Percentiles rank a stretch among this genome's conserved stretches.
Evolutionary conservation across 1,284 basidiomycete species (phyloP).

Genomic region (Ganoderma resinaceum): DNA sequence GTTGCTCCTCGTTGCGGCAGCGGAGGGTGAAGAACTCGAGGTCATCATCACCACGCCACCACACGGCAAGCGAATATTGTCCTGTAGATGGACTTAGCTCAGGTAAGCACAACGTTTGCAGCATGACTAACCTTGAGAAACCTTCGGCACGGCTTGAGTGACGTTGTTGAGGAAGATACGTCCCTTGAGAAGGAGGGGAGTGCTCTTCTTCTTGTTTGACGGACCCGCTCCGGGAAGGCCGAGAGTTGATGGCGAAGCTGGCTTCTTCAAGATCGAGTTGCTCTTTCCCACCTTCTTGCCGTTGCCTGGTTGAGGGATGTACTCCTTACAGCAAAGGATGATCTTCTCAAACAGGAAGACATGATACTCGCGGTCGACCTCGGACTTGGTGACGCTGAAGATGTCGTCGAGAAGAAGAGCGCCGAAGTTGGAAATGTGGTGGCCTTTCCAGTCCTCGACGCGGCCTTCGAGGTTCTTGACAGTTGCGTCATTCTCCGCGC

Average conservation of each 20-base stretch:
- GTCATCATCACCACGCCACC: conserved; percentile 94
- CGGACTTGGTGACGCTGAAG: conserved; percentile 96
- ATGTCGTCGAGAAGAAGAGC: conserved; percentile 93
- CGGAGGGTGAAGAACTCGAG: conserved; percentile 94
- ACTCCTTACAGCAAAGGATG: conserved; percentile 97
- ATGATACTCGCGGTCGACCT: conserved; percentile 97
- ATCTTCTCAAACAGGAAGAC: conserved; percentile 99
- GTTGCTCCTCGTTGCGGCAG: conserved; percentile 92
- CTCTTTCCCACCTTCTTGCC: conserved; percentile 73
- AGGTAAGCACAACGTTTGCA: conserved; percentile 9
- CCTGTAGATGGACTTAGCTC: conserved; percentile 34
- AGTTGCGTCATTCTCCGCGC: conserved; percentile 86
- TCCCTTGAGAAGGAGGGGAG: conserved; percentile 91
- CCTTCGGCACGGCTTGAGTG: conserved; percentile 73
- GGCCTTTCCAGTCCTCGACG: conserved; percentile 99
- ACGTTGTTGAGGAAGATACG: conserved; percentile 98
- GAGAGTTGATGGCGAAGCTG: conserved; percentile 47
- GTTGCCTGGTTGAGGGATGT: conserved; percentile 55
- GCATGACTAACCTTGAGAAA: conserved; percentile 62
- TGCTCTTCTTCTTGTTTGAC: conserved; percentile 71
- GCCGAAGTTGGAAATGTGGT: conserved; percentile 94
- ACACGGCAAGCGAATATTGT: conserved; percentile 81
- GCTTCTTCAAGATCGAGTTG: conserved; percentile 82
- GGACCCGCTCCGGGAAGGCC: conserved; percentile 53
- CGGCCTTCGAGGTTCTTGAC: conserved; percentile 90